Evolutionary conservation across 1,284 basidiomycete genomes (phyloP).

Genomic region (Pseudozyma hubeiensis): DNA sequence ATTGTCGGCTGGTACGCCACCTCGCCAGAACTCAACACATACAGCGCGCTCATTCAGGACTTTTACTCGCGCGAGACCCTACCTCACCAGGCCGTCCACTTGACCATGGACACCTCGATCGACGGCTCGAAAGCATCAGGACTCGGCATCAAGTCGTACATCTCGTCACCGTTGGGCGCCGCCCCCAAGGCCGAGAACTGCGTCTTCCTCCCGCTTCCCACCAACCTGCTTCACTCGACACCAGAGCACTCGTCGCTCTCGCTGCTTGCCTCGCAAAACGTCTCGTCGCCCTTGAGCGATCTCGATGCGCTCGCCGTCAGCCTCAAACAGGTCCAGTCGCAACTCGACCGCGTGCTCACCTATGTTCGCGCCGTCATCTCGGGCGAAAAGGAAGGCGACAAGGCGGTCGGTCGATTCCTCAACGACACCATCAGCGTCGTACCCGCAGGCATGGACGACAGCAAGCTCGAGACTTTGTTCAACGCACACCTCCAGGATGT

Average conservation of each 20-base stretch:
- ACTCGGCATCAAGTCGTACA: constrained; percentile 81
- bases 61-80: constrained; percentile 94
- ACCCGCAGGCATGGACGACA: constrained; percentile 58
- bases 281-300: constrained; percentile 61
- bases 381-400: constrained; percentile 83
- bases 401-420: constrained; percentile 88
- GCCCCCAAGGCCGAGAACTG: constrained; percentile 66
- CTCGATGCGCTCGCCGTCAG: constrained; percentile 75
- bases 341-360: constrained; percentile 85
- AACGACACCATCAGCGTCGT: constrained; percentile 78
- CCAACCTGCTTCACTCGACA: constrained; percentile 68
- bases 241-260: constrained; percentile 63
- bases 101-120: constrained; percentile 88
- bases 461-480: constrained; percentile 64
- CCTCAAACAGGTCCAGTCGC: constrained; percentile 77
- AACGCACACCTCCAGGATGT: constrained; percentile 77
- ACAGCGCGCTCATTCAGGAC: constrained; percentile 97
- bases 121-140: constrained; percentile 52
- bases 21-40: constrained; percentile 85
- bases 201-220: constrained; percentile 64
- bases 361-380: constrained; percentile 87
- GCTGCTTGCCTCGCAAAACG: constrained; percentile 79
- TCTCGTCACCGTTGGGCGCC: constrained; percentile 75
- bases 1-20: constrained; percentile 83
- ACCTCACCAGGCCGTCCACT: constrained; percentile 89